Conservation (phyloP, 306 rosid species). For the Sesbania bispinosa region DNA sequence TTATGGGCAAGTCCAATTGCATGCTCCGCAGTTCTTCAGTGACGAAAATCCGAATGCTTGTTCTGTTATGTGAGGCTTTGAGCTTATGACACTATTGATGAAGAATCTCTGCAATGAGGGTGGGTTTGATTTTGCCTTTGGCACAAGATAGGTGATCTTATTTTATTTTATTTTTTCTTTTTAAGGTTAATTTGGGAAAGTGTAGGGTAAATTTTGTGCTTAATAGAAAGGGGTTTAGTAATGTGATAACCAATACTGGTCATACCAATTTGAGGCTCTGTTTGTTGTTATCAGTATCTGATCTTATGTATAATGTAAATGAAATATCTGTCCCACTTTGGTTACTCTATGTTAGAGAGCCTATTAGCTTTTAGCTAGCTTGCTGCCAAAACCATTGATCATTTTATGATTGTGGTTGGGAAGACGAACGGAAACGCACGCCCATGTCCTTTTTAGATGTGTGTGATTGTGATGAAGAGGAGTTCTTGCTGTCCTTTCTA, state of each 20-base stretch:
- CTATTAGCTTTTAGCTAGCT: neutral
- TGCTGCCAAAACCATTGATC: neutral
- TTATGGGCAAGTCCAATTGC: constrained; percentile 18
- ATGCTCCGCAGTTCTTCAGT: constrained; percentile 64
- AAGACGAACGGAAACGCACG: neutral
- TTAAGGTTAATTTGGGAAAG: neutral
- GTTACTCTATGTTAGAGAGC: neutral
- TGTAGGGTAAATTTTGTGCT: neutral
- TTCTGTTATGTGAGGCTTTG: constrained; percentile 51
- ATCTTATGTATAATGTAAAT: neutral
- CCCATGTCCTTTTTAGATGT: neutral
- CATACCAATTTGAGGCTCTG: neutral
- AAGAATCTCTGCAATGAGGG: neutral
- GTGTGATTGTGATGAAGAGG: neutral
- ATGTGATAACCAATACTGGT: neutral
- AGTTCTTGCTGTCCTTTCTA: neutral
- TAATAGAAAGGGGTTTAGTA: neutral
- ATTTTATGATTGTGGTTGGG: neutral
- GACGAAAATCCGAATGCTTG: constrained; percentile 93
- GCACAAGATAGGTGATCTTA: neutral
- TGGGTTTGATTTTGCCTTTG: neutral
- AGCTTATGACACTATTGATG: too few relatives aligned
- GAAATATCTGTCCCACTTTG: neutral
- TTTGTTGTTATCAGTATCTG: neutral
- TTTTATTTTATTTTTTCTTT: neutral